These are phyloP conservation scores for Trametes maxima DNA, from an alignment of 768 basidiomycete genomes.

Conservation along the genomic window DNA sequence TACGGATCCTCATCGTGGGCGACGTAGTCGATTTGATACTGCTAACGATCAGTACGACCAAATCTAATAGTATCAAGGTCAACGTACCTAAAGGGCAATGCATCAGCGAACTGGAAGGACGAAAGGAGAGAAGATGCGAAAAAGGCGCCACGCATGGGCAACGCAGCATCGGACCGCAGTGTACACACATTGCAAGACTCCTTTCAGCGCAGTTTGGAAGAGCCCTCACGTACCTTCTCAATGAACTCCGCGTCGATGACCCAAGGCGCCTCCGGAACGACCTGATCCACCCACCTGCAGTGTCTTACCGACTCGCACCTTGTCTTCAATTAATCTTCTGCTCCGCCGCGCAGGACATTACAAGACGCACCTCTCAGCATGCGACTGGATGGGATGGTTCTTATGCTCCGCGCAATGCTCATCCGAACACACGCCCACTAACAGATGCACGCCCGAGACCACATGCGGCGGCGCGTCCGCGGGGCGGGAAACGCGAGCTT, in stretches of 20 bases:
- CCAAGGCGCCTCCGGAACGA: conserved; percentile 92
- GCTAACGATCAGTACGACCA: not conserved
- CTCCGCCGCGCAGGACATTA: not conserved
- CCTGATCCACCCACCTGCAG: conserved; percentile 96
- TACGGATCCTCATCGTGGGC: conserved; percentile 97
- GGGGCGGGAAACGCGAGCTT: conserved; percentile 75
- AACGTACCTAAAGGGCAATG: conserved; percentile 12
- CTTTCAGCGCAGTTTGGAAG: not conserved
- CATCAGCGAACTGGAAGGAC: not conserved
- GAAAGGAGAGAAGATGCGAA: not conserved
- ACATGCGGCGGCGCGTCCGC: conserved; percentile 10
- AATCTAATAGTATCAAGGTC: not conserved
- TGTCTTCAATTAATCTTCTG: not conserved
- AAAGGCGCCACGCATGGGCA: not conserved
- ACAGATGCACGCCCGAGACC: conserved; percentile 74
- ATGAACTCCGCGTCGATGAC: conserved; percentile 80
- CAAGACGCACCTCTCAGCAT: conserved; percentile 68
- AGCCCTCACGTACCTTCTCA: conserved; percentile 46
- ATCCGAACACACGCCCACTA: conserved; percentile 94
- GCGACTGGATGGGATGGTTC: conserved; percentile 82
- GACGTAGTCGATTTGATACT: conserved; percentile 90
- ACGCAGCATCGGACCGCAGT: not conserved
- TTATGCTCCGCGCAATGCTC: conserved; percentile 81
- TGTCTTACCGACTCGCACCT: conserved; percentile 92
- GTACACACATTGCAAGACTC: not conserved